Base-by-base conservation (phyloP, 192 early-diverging fungal species). In the Pilaira anomala region DNA sequence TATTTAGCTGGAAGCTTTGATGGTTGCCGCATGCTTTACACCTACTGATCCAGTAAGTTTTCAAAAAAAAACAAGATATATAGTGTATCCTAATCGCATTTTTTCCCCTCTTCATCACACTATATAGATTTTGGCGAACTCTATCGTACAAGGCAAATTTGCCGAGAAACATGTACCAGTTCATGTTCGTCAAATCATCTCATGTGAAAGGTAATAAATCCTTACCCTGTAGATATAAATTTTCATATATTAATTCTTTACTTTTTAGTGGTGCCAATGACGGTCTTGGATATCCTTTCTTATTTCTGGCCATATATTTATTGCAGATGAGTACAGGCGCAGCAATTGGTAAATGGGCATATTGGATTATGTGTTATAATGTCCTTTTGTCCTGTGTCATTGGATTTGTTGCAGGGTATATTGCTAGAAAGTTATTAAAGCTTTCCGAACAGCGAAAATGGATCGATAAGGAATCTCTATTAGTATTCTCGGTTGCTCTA, bases 31-130 rank as follows among this genome's bases (percentile, higher is more conserved):
- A 0, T 95, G 92, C 53, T 72, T 90, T 6, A 87, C 94, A 2
- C 95, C 95, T 2, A 97, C 95, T 1, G 95, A 97, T 76, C 95
- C 95, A 0, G 93, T 97, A 75, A 68, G 55, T 62, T 1, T 45
- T 16, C n/a, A n/a, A n/a, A n/a, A n/a, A n/a, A n/a, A n/a, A n/a
- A n/a, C n/a, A n/a, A n/a, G n/a, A 24, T 39, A 19, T 29, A 11
- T 16, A 26, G 14, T 14, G 9, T 30, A 19, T 22, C 36, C 6
- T 28, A 1, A 30, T 1, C 0, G 0, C 8, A 33, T 21, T 25
- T 8, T 44, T 14, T 16, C n/a, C 25, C 44, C 13, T 64, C 11
- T 25, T 16, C n/a, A 11, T 21, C 36, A 39, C 19, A 53, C 8
- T 44, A 19, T 16, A 19, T 33, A 78, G 79, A 66, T 83, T 13